Conservation (phyloP, 306 rosid species). For the Prinsepia uniflora region DNA sequence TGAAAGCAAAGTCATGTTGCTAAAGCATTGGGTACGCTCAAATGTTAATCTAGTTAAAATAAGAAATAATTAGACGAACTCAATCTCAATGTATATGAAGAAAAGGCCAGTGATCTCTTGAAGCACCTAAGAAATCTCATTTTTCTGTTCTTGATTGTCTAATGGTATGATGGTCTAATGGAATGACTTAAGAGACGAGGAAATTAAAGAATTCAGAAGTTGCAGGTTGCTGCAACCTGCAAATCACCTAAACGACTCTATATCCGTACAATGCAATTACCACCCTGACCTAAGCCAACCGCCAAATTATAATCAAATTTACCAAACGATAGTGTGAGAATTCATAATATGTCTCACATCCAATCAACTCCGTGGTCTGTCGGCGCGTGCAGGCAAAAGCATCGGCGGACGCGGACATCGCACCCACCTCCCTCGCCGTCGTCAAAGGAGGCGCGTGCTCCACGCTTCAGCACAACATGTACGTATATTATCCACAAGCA, state of each 20-base stretch:
- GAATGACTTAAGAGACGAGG: neutral
- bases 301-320: neutral
- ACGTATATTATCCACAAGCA: neutral
- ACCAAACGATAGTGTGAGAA: too few species aligned
- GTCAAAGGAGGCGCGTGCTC: too few species aligned
- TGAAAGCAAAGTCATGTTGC: too few species aligned
- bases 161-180: neutral
- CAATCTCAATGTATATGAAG: too few species aligned
- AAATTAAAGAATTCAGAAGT: neutral
- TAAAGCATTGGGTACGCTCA: too few species aligned
- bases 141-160: neutral
- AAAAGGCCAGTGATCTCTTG: too few species aligned
- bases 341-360: neutral
- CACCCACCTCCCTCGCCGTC: too few species aligned
- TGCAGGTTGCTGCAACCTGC: neutral
- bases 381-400: neutral
- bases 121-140: neutral
- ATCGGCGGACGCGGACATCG: too few species aligned
- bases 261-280: neutral
- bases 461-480: neutral
- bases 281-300: neutral
- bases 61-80: too few species aligned
- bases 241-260: too few species aligned
- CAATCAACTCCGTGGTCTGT: neutral
- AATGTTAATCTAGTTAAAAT: too few species aligned